Base-by-base conservation (phyloP, 441 rosid species). In the Sinapis alba region DNA sequence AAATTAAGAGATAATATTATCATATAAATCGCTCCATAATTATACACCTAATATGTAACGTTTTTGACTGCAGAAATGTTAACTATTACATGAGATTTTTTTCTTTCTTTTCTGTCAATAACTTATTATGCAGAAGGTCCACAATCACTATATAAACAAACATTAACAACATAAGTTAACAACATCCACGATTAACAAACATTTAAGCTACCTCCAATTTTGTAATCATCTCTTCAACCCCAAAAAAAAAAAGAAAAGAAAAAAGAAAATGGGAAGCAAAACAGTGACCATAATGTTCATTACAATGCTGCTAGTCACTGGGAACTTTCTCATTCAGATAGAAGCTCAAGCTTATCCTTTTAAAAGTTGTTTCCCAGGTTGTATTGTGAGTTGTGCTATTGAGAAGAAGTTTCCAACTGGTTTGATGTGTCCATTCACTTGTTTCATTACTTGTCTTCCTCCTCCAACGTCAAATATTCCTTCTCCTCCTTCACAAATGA, bases 261-360 rank as follows among this genome's bases (percentile, higher is more conserved):
- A 36, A 23, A 45, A 5, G 32, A 56, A 15, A 34, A 78, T 72
- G 81, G 73, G 45, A 63, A 38, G 51, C 65, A 61, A 59, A 28
- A 72, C 59, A 72, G 27, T 72, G 26, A 26, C 10, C 6, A 24
- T 60, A 30, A 59, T 53, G 41, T 11, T 71, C 8, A 30, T 60
- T 21, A 45, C 58, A 23, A 45, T 71, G 72, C 58, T 76, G 79
- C 28, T 76, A 45, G 58, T 15, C 4, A 32, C 24, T 20, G 77
- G 73, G 4, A 72, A 60, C 64, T 47, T 53, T 36, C 5, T 67
- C 21, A 13, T 53, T 67, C 16, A 66, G 16, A 61, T 74, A 72
- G 53, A 78, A 66, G 77, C 73, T 45, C 54, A 41, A 41, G 47
- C 57, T 59, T 20, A 32, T 57, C 32, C 62, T 3, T 66, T 77